Base-by-base conservation (phyloP, 2,329 filamentous ascomycete species). In the Huntiella moniliformis region DNA sequence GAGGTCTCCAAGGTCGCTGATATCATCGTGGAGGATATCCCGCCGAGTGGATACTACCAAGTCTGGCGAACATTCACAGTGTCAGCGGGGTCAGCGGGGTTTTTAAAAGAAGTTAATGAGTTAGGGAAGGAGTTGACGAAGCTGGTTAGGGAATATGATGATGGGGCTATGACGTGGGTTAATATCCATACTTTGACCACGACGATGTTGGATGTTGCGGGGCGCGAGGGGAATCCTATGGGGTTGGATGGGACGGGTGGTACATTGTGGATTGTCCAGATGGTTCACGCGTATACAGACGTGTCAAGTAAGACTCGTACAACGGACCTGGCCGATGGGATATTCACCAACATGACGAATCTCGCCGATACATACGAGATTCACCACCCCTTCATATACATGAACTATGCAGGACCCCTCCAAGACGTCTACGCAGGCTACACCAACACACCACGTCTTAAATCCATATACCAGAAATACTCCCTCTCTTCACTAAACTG, bases 191-290 rank as follows among this genome's bases (percentile, higher is more conserved):
- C 22, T 28, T 49, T 36, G 15, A 63, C 61, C 8, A 59, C 68
- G 42, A 62, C 64, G 0, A 56, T 56, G 5, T 57, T 58, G 34
- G 54, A 62, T 49, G 57, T 63, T 50, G 49, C 49, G 38, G 59
- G 60, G 44, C 57, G 57, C 16, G 63, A 62, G 1, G 60, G 61
- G 16, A 65, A 64, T 47, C 50, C 61, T 0, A 53, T 65, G 3
- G 61, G 62, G 1, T 50, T 65, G 2, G 51, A 56, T 11, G 49
- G 52, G 1, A 45, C 55, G 12, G 55, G 57, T 10, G 55, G 53
- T 0, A 49, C 56, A 1, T 33, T 54, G 12, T 56, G 52, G 46
- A 44, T 54, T 10, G 48, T 54, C 6, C 51, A 50, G 33, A 50
- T 52, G 16, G 52, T 45, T 44, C 47, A 51, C 42, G 52, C 51